These are phyloP conservation scores for Boeremia exigua DNA, from an alignment of 2,329 filamentous ascomycete species.

Conservation along the genomic window DNA sequence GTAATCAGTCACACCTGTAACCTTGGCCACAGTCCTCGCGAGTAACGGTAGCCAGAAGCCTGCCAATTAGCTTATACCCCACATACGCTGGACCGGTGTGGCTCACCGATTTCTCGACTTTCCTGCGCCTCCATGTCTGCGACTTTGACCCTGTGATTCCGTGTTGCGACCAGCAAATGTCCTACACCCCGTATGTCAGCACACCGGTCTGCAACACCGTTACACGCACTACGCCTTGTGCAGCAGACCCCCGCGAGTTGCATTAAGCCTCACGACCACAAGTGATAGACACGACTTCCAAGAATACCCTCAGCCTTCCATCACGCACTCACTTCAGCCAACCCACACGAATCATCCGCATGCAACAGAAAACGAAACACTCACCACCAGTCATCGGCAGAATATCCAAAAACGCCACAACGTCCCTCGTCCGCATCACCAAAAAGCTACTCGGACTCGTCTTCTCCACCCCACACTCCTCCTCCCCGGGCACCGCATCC, in stretches of 20 bases:
- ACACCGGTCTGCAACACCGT: background rate
- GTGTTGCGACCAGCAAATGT: constrained; percentile 82
- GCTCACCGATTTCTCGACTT: constrained; percentile 69
- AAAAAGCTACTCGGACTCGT: constrained; percentile 58
- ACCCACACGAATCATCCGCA: background rate
- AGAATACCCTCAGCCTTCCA: background rate
- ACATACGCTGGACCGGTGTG: background rate
- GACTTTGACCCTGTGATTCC: constrained; percentile 78
- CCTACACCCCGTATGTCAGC: constrained; percentile 16
- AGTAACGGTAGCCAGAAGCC: constrained; percentile 71
- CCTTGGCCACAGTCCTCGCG: constrained; percentile 71
- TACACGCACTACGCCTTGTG: background rate
- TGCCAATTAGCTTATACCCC: constrained; percentile 12
- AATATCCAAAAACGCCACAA: constrained; percentile 92
- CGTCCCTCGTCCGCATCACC: constrained; percentile 76
- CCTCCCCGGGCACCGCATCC: constrained; percentile 33
- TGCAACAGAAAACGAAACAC: constrained; percentile 1
- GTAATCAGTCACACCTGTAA: constrained; percentile 80
- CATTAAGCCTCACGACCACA: too few species aligned
- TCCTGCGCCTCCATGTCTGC: constrained; percentile 70
- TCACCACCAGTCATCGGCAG: constrained; percentile 78
- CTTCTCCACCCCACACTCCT: constrained; percentile 33
- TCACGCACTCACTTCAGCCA: background rate
- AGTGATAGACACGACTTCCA: background rate
- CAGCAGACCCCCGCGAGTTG: too few species aligned